phyloP scores from a whole-genome alignment of 2,329 filamentous ascomycete species.

The Calonectria pseudoreteaudii region DNA sequence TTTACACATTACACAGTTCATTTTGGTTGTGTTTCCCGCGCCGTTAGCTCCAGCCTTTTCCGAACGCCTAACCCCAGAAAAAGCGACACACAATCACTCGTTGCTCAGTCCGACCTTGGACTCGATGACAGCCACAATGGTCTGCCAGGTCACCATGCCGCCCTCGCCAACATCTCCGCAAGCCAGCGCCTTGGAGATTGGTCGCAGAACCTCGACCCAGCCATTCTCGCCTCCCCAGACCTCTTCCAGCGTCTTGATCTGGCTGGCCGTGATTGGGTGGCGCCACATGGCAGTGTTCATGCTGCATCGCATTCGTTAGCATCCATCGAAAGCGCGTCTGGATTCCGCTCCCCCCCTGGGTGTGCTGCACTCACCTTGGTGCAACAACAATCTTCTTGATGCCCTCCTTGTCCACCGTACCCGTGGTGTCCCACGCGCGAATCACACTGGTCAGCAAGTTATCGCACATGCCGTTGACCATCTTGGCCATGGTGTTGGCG shows the following conservation, averaged over 20 bases:
- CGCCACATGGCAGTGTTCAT: constrained; percentile 96
- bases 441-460: constrained; percentile 80
- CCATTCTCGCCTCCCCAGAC: constrained; percentile 74
- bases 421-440: constrained; percentile 88
- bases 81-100: not conserved
- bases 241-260: constrained; percentile 76
- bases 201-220: constrained; percentile 75
- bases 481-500: constrained; percentile 88
- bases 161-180: constrained; percentile 88
- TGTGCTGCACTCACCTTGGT: constrained; percentile 41
- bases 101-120: constrained; percentile 52
- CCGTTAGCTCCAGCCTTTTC: not conserved
- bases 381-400: constrained; percentile 80
- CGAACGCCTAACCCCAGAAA: constrained; percentile 8
- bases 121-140: constrained; percentile 77
- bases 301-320: constrained; percentile 54
- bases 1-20: not conserved
- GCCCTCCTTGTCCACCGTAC: constrained; percentile 63
- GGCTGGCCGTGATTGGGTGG: constrained; percentile 82
- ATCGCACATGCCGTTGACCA: constrained; percentile 82
- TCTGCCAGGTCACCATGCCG: constrained; percentile 84
- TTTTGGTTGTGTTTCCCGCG: constrained; percentile 3
- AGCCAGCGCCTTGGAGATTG: constrained; percentile 81
- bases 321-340: not conserved
- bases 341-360: not conserved